These are phyloP conservation scores for Cornus suecica DNA, from an alignment of 148 eudicot species.

Conservation along the genomic window DNA sequence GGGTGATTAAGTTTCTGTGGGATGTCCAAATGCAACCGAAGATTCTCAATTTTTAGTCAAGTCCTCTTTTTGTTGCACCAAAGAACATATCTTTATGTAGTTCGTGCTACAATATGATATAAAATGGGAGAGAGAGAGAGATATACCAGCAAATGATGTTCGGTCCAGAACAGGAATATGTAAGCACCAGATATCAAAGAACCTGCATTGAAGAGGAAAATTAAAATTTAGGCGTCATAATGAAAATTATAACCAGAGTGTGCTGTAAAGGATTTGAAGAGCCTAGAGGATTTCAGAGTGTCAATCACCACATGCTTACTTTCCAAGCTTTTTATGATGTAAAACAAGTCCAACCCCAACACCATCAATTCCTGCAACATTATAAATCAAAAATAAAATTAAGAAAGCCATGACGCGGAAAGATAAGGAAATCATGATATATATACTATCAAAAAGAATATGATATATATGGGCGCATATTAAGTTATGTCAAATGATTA, in stretches of 20 bases:
- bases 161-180: conserved; percentile 55
- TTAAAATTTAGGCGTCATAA: conserved; percentile 11
- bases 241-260: background rate
- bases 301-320: conserved; percentile 28
- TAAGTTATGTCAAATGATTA: background rate
- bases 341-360: conserved; percentile 50
- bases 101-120: background rate
- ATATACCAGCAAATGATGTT: conserved; percentile 49
- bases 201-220: conserved; percentile 32
- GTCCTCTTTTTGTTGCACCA: background rate
- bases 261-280: background rate
- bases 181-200: conserved; percentile 59
- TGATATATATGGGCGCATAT: background rate
- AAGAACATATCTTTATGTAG: too few species aligned
- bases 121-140: background rate
- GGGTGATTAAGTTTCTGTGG: background rate
- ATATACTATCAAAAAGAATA: background rate
- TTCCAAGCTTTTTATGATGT: conserved; percentile 47
- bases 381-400: background rate
- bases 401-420: background rate
- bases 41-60: background rate
- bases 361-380: conserved; percentile 51
- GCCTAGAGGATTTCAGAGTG: too few species aligned
- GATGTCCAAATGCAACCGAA: background rate
- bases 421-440: background rate